Base-by-base conservation (phyloP, 129 eudicot genomes). In the Oenanthe sinensis region DNA sequence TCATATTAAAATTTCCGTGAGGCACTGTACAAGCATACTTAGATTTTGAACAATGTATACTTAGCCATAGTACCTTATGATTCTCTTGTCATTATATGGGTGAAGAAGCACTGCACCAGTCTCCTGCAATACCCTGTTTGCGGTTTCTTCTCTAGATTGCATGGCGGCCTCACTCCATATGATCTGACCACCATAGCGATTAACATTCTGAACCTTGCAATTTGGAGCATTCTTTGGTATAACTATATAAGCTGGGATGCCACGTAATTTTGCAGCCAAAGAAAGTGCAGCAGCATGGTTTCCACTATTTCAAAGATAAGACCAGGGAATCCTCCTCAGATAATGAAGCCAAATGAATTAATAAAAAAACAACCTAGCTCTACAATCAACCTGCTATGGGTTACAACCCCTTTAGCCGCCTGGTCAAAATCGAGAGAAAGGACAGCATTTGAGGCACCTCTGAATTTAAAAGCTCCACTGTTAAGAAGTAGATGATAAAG, bases 211-310 rank as follows among this genome's bases (percentile, higher is more conserved):
- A 78, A 96, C 95, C 79, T 96, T 96, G 87, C 99, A 96, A 85
- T 88, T 92, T 71, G 99, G 99, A 77, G 99, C 99, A 74, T 86
- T 90, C 74, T 85, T 85, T 7, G 99, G 99, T 60, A 96, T 82
- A 80, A 96, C 89, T 50, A 96, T 89, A 87, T 90, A 93, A 33
- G 99, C 97, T 44, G 97, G 96, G 81, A 96, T 87, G 10, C 97
- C 97, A 62, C 99, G 84, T 72, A 90, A 68, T 83, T 90, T 90
- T 55, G 99, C 97, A 79, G 99, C 99, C 88, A 96, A 85, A 78
- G 99, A 85, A 49, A 96, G 83, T 40, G 99, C 99, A 43, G 99
- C 97, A 81, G 99, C 99, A 87, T 96, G 97, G 79, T 96, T 96
- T 63, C 99, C 99, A 83, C 99, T 96, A 82, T 43, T 77, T 81